Conservation (phyloP, 441 rosid genomes). For the Populus hybrid region DNA sequence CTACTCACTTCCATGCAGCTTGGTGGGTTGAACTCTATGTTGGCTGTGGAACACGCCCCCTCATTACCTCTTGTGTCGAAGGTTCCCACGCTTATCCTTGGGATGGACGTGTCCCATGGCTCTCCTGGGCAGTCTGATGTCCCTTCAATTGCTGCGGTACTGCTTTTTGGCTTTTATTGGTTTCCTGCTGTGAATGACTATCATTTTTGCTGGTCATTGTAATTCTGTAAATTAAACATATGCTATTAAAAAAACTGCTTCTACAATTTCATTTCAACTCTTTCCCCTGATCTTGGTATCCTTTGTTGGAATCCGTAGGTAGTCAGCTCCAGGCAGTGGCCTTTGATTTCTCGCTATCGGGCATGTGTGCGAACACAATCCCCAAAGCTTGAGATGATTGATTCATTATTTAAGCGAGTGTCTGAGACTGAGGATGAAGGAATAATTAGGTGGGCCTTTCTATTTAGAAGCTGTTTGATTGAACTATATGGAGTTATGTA, state of each 20-base stretch:
- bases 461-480: background rate
- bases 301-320: conserved; percentile 32
- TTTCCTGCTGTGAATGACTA: background rate
- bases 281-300: background rate
- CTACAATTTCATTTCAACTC: background rate
- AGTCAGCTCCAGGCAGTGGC: conserved; percentile 82
- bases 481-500: background rate
- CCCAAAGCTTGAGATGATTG: conserved; percentile 82
- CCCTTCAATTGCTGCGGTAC: conserved; percentile 85
- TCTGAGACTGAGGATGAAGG: conserved; percentile 65
- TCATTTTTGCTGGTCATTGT: background rate
- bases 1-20: conserved; percentile 38
- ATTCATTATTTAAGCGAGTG: conserved; percentile 50
- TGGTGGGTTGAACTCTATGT: conserved; percentile 68
- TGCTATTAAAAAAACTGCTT: background rate
- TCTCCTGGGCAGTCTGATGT: conserved; percentile 72
- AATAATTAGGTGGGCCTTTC: conserved; percentile 53
- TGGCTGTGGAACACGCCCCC: conserved; percentile 64
- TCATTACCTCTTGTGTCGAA: conserved; percentile 60
- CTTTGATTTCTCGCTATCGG: conserved; percentile 68
- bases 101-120: conserved; percentile 89
- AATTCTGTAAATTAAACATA: background rate
- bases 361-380: conserved; percentile 82
- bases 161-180: background rate
- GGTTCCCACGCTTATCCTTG: conserved; percentile 68